These are phyloP conservation scores for Camelina hispida DNA, from an alignment of 345 rosid species.

Conservation along the genomic window DNA sequence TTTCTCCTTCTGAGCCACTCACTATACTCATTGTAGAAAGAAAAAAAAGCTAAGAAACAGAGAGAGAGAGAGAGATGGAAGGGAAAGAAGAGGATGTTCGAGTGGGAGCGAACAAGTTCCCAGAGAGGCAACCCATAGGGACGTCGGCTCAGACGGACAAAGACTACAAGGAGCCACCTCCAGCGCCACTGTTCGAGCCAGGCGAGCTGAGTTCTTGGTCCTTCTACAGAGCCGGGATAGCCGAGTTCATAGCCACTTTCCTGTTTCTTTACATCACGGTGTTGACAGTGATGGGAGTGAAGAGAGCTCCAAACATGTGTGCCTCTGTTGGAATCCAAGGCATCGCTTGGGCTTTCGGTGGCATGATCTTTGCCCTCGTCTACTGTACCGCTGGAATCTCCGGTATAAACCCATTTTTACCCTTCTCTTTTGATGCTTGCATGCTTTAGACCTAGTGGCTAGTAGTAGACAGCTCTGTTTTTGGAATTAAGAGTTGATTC, in stretches of 20 bases:
- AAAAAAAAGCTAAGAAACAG: not conserved
- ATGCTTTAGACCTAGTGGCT: not conserved
- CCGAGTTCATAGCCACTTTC: slow-evolving; percentile 50
- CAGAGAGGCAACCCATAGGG: slow-evolving; percentile 54
- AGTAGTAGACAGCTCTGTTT: no score
- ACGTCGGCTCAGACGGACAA: slow-evolving; percentile 51
- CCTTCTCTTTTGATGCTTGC: not conserved
- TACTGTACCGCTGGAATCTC: slow-evolving; percentile 59
- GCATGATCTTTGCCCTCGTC: slow-evolving; percentile 58
- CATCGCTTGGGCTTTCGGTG: slow-evolving; percentile 59
- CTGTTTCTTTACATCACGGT: slow-evolving; percentile 48
- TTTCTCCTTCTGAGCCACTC: slow-evolving; percentile 6
- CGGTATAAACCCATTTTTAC: slow-evolving; percentile 19
- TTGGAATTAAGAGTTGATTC: not conserved
- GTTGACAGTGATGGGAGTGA: slow-evolving; percentile 52
- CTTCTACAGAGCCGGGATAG: slow-evolving; percentile 49
- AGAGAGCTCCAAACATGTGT: slow-evolving; percentile 51
- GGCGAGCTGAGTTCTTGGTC: slow-evolving; percentile 53
- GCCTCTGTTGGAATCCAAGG: slow-evolving; percentile 54
- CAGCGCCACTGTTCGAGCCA: slow-evolving; percentile 54
- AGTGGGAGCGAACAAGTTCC: slow-evolving; percentile 53
- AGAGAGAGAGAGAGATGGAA: slow-evolving; percentile 37
- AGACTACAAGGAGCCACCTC: slow-evolving; percentile 57
- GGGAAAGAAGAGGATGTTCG: slow-evolving; percentile 57
- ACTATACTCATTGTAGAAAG: not conserved